Conservation (phyloP, 2,329 filamentous ascomycete genomes). For the Colletotrichum musicola region DNA sequence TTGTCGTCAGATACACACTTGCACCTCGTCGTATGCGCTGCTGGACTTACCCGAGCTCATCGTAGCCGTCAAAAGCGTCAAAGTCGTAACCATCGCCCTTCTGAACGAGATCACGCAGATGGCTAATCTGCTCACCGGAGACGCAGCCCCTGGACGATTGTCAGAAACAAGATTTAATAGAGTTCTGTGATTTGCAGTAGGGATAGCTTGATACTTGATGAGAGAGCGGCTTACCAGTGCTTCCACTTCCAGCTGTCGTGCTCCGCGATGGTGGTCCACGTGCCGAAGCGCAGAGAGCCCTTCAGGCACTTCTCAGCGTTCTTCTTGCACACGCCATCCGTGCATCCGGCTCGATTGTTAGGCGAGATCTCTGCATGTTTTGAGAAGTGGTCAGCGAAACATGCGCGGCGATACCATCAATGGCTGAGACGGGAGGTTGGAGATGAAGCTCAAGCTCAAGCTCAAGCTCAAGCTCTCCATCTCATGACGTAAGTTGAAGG, state of each 20-base stretch:
- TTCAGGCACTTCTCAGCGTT: constrained; percentile 78
- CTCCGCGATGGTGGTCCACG: constrained; percentile 73
- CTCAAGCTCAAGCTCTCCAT: not conserved
- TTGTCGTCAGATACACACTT: constrained; percentile 26
- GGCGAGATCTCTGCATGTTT: constrained; percentile 73
- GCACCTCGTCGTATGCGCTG: not conserved
- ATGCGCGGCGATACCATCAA: not conserved
- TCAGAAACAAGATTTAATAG: not conserved
- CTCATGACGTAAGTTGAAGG: constrained; percentile 28
- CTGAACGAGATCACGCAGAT: constrained; percentile 70
- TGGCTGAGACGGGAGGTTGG: not conserved
- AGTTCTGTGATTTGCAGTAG: too few relatives aligned
- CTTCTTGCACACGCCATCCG: constrained; percentile 80
- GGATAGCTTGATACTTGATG: too few relatives aligned
- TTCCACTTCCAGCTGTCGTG: constrained; percentile 80
- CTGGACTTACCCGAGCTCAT: constrained; percentile 70
- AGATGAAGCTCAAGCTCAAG: not conserved
- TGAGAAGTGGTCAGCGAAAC: constrained; percentile 20
- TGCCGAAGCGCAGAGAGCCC: constrained; percentile 82
- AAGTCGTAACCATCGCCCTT: constrained; percentile 66
- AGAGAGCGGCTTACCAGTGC: constrained; percentile 77
- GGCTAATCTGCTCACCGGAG: constrained; percentile 79
- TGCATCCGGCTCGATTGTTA: constrained; percentile 80
- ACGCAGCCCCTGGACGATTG: constrained; percentile 80
- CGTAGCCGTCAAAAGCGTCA: constrained; percentile 82